Percentiles rank a stretch among this genome's conserved stretches.
Evolutionary conservation across 768 basidiomycete species (phyloP).

Genomic region (Atractiella rhizophila): DNA sequence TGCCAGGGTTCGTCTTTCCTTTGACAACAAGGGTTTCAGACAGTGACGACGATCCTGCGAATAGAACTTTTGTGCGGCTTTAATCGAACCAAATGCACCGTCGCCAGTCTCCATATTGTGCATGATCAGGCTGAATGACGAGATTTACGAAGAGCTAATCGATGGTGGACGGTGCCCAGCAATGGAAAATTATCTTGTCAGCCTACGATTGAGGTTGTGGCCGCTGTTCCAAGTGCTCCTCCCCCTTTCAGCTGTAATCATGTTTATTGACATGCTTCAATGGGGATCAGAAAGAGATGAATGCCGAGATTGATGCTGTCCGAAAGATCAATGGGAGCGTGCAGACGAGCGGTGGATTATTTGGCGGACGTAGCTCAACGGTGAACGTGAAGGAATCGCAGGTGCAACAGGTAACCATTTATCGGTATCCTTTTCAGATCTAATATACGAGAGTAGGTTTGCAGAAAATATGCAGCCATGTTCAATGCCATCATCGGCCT

Average conservation of each 20-base stretch:
- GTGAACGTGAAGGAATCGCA: conserved; percentile 37
- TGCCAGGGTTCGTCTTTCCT: conserved; percentile 32
- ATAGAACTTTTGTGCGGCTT: conserved; percentile 41
- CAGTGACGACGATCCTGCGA: background rate
- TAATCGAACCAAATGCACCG: conserved; percentile 42
- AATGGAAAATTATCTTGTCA: conserved; percentile 54
- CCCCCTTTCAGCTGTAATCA: too few relatives aligned
- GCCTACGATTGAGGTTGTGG: conserved; percentile 65
- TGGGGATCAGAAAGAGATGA: conserved; percentile 69
- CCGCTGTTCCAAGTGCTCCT: conserved; percentile 80
- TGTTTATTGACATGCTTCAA: too few relatives aligned
- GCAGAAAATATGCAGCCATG: conserved; percentile 46
- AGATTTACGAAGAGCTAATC: conserved; percentile 38
- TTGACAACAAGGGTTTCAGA: background rate
- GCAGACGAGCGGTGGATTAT: conserved; percentile 19
- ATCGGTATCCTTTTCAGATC: conserved; percentile 1
- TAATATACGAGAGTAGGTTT: conserved; percentile 29
- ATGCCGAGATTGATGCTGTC: conserved; percentile 52
- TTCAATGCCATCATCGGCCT: conserved; percentile 64
- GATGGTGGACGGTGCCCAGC: conserved; percentile 26
- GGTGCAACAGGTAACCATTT: conserved; percentile 33
- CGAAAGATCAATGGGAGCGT: conserved; percentile 61
- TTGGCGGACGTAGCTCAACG: conserved; percentile 26
- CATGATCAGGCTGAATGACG: conserved; percentile 76
- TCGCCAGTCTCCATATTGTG: conserved; percentile 53